These are phyloP conservation scores for Cytospora paraplurivora DNA, from an alignment of 2,329 filamentous ascomycete genomes.

Conservation along the genomic window DNA sequence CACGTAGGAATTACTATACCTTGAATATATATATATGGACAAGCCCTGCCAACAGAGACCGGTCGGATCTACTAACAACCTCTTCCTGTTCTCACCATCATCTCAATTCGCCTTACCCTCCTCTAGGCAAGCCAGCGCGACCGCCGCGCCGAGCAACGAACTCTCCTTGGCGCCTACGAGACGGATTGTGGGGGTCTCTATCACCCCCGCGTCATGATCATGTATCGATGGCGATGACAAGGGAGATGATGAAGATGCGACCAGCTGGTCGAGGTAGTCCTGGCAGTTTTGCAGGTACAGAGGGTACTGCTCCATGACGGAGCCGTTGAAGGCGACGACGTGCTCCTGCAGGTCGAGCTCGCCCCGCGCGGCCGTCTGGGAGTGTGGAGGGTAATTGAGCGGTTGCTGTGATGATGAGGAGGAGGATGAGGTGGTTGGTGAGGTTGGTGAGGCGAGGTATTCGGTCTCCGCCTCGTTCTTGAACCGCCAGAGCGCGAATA, in stretches of 20 bases:
- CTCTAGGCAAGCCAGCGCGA: slow-evolving; percentile 59
- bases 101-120: slow-evolving; percentile 31
- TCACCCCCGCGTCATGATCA: slow-evolving; percentile 37
- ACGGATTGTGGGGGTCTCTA: slow-evolving; percentile 49
- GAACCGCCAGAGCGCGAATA: slow-evolving; percentile 62
- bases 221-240: not conserved
- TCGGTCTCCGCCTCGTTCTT: slow-evolving; percentile 55
- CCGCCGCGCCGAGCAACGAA: slow-evolving; percentile 73
- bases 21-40: too few species aligned
- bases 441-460: slow-evolving; percentile 29
- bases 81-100: not conserved
- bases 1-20: not conserved
- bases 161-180: slow-evolving; percentile 73
- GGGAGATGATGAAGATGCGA: slow-evolving; percentile 33
- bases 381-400: slow-evolving; percentile 1
- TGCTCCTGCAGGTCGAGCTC: slow-evolving; percentile 46
- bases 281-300: slow-evolving; percentile 66
- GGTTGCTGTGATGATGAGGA: slow-evolving; percentile 3
- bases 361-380: slow-evolving; percentile 51
- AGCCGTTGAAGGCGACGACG: slow-evolving; percentile 76
- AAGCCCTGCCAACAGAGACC: not conserved
- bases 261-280: slow-evolving; percentile 61
- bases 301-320: slow-evolving; percentile 78
- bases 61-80: not conserved
- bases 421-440: slow-evolving; percentile 17